Conservation (phyloP, 768 basidiomycete species). For the Leucocoprinus birnbaumii region DNA sequence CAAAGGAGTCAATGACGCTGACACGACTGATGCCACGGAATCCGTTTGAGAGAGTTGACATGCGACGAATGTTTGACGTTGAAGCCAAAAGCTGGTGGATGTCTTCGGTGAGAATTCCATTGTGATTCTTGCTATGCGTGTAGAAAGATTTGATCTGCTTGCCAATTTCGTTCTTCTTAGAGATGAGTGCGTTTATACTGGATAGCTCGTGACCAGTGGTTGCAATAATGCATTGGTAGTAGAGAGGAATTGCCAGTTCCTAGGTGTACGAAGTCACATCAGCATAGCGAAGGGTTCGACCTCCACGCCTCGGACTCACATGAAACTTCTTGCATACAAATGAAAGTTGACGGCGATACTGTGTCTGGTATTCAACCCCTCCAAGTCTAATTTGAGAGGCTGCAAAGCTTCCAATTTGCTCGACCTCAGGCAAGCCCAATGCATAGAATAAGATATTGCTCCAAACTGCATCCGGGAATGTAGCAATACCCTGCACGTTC, state of each 20-base stretch:
- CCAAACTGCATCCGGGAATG: neutral
- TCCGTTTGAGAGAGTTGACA: neutral
- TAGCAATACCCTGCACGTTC: neutral
- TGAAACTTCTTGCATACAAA: conserved; percentile 2
- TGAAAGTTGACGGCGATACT: neutral
- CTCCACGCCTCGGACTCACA: neutral
- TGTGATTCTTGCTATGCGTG: neutral
- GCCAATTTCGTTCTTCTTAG: neutral
- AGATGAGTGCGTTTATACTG: neutral
- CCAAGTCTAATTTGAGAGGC: neutral
- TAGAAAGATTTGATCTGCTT: neutral
- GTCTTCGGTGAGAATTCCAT: neutral
- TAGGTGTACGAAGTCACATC: too few species aligned
- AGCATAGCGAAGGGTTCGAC: too few species aligned
- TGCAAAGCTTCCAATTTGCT: neutral
- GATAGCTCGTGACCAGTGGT: neutral
- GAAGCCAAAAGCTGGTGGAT: neutral
- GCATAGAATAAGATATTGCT: conserved; percentile 6
- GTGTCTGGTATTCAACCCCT: neutral
- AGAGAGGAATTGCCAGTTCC: conserved; percentile 2
- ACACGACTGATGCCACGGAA: neutral
- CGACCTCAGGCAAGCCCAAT: conserved; percentile 1
- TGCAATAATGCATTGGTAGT: conserved; percentile 1
- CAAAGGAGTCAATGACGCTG: neutral
- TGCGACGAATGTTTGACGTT: neutral